Evolutionary conservation across 192 early-diverging fungal species (phyloP), one percentile per base, ranked within the genome.

Genomic region (Mortierella hygrophila): DNA sequence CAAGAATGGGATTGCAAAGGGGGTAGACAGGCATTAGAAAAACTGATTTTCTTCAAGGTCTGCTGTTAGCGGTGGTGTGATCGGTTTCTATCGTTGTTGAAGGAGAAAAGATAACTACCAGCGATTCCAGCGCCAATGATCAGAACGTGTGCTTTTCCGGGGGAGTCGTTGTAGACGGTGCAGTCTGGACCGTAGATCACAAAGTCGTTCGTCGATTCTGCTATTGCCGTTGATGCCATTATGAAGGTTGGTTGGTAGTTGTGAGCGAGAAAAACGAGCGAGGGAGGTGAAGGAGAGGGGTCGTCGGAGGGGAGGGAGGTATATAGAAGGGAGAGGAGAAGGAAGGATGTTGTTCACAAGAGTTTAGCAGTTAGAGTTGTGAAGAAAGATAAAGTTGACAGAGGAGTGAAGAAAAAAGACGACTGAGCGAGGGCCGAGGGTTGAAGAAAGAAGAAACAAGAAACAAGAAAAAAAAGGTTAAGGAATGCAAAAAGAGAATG

Each of bases 91-190:
- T 15, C 9, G n/a, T 65, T 65, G 60, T 57, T 16, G n/a, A 20
- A 21, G 0, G 26, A 65, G 29, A 15, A 29, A 32, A 10, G 3
- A 26, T 3, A 65, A 32, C 11, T 65, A 65, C 60, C 60, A 15
- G 60, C 29, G 1, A 65, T 65, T 32, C 60, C 60, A 3, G 60
- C 60, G 9, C 60, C 60, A 65, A 65, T 13, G 29, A 65, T 65
- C 26, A 65, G 13, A 1, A 65, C 60, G 2, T 32, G 60, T 15
- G 60, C 26, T 32, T 65, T 65, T 10, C 60, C 60, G 10, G 57
- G 57, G n/a, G 57, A 15, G 60, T 65, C 60, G 60, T 65, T 65
- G 29, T 65, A 65, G 29, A 65, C 60, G n/a, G 60, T 65, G 26
- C 60, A 65, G 29, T 65, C 60, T 9, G 60, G 60, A 29, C 60